phyloP scores from a whole-genome alignment of 1,139 yeast genomes.

The Debaryomyces fabryi region DNA sequence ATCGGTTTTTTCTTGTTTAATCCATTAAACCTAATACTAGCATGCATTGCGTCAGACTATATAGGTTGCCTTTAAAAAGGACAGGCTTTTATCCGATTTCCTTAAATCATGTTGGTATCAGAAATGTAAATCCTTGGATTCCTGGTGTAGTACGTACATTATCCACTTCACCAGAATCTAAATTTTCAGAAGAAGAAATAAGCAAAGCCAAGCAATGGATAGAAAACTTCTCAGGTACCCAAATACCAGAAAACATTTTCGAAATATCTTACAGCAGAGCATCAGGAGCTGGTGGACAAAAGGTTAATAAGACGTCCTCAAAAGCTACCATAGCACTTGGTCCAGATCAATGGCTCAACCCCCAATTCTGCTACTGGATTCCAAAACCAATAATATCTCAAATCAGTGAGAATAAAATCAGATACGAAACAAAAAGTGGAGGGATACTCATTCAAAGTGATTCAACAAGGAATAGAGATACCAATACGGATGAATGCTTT shows the following conservation, averaged over 20 bases:
- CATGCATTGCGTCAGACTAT: background rate
- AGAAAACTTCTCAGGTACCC: constrained; percentile 25
- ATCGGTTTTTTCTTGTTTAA: background rate
- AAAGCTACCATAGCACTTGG: constrained; percentile 70
- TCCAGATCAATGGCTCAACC: constrained; percentile 49
- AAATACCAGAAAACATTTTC: constrained; percentile 56
- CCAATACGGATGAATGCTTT: constrained; percentile 62
- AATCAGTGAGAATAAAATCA: constrained; percentile 39
- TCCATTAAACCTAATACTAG: background rate
- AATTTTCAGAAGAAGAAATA: constrained; percentile 24
- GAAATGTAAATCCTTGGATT: background rate
- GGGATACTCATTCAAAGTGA: constrained; percentile 71
- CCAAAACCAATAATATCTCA: constrained; percentile 56
- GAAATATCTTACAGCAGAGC: constrained; percentile 65
- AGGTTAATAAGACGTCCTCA: constrained; percentile 82
- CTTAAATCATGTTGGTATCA: background rate
- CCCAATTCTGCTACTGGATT: constrained; percentile 57
- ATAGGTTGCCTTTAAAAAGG: background rate
- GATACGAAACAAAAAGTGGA: constrained; percentile 58
- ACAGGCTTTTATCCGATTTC: background rate
- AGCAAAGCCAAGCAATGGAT: constrained; percentile 51
- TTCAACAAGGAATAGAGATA: constrained; percentile 57
- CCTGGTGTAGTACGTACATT: background rate
- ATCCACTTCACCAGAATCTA: constrained; percentile 1
- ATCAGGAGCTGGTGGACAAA: constrained; percentile 96